phyloP scores from a whole-genome alignment of 148 eudicot species.

The Rhododendron simsii region DNA sequence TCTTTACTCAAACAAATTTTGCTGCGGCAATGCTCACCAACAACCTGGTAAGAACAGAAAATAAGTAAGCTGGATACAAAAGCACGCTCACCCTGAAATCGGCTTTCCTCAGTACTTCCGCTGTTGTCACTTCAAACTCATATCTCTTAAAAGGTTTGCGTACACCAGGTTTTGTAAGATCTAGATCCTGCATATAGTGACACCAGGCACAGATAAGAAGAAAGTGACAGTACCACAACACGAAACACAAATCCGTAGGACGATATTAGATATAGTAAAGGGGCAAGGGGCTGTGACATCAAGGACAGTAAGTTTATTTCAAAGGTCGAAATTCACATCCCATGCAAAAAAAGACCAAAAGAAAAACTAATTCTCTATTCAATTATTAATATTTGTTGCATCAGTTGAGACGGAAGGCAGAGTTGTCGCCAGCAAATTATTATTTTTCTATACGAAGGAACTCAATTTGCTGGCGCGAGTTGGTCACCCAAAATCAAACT shows the following conservation, averaged over 20 bases:
- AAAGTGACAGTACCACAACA: neutral
- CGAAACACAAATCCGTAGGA: neutral
- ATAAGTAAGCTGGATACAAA: neutral
- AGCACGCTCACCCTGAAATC: slow-evolving; percentile 82
- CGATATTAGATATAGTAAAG: neutral
- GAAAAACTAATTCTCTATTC: neutral
- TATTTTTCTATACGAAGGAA: neutral
- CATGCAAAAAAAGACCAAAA: neutral
- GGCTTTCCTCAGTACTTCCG: slow-evolving; percentile 75
- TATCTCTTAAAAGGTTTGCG: slow-evolving; percentile 42
- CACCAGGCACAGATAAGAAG: neutral
- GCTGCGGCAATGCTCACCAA: neutral
- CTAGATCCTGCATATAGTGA: slow-evolving; percentile 56
- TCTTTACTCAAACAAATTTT: neutral
- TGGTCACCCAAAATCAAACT: neutral
- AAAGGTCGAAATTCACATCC: neutral
- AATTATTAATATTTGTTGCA: neutral
- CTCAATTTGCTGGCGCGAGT: neutral
- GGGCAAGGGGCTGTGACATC: neutral
- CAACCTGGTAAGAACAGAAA: neutral
- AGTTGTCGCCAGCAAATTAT: neutral
- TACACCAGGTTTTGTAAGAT: slow-evolving; percentile 66
- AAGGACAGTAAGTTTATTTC: neutral
- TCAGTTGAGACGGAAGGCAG: neutral
- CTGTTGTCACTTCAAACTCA: slow-evolving; percentile 75